Evolutionary conservation across 371 early-diverging fungal genomes (phyloP).

Genomic region (Lichtheimia ornata): DNA sequence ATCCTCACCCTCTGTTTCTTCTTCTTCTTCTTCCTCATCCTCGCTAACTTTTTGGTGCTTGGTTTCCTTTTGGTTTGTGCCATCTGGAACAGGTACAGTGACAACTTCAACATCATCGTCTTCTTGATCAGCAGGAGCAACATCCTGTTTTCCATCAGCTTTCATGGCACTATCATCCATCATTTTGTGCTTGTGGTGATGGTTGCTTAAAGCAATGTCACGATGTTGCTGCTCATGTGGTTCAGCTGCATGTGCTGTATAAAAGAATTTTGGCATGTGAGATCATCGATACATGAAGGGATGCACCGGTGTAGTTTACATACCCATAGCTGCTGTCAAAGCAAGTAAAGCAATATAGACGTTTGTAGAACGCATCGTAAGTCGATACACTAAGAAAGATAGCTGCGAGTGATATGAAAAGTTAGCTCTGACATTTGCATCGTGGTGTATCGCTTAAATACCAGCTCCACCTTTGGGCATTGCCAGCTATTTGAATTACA

Average conservation of each 20-base stretch:
- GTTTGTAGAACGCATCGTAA: conserved; percentile 14
- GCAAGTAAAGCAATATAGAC: conserved; percentile 13
- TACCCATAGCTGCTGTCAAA: conserved; percentile 16
- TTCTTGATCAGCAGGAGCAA: not conserved
- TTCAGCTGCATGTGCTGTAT: conserved; percentile 15
- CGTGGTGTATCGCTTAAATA: too few relatives aligned
- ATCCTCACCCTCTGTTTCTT: conserved; percentile 22
- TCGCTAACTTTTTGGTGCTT: not conserved
- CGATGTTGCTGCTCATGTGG: conserved; percentile 4
- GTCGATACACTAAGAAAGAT: too few relatives aligned
- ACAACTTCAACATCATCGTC: not conserved
- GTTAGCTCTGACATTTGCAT: too few relatives aligned
- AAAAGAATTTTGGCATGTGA: not conserved
- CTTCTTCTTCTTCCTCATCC: conserved; percentile 14
- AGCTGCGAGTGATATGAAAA: too few relatives aligned
- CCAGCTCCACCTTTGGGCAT: too few relatives aligned
- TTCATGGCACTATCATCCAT: not conserved
- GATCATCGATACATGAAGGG: not conserved
- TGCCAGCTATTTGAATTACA: too few relatives aligned
- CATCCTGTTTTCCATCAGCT: not conserved
- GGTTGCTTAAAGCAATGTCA: not conserved
- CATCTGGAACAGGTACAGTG: conserved; percentile 11
- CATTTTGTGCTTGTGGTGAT: not conserved
- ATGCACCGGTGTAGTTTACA: not conserved
- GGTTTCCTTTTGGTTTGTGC: not conserved